These are phyloP conservation scores for Cardamine occulta DNA, from an alignment of 345 rosid genomes.

Conservation along the genomic window DNA sequence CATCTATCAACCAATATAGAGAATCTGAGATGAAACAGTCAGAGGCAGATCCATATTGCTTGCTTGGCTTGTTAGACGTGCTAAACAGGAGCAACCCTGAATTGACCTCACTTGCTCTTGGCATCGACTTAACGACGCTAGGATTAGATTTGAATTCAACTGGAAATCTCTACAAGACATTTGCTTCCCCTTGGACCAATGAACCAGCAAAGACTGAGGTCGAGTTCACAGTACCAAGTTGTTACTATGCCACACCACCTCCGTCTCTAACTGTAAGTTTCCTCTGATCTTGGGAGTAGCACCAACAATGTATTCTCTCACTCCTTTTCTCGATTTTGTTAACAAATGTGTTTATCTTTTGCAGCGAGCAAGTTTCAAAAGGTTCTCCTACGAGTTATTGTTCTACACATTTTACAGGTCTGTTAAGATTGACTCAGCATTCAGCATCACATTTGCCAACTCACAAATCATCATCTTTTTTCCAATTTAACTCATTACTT, in stretches of 20 bases:
- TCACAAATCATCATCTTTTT: constrained; percentile 10
- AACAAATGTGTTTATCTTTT: constrained; percentile 21
- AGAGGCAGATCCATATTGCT: constrained; percentile 75
- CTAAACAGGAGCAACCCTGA: constrained; percentile 82
- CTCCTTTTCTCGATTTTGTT: not conserved
- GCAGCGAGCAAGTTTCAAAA: constrained; percentile 87
- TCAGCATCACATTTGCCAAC: not conserved
- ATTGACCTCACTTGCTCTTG: constrained; percentile 80
- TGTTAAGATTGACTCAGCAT: constrained; percentile 2
- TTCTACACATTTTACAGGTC: constrained; percentile 95
- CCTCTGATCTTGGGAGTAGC: constrained; percentile 4
- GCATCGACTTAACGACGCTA: constrained; percentile 91
- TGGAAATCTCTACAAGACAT: constrained; percentile 94
- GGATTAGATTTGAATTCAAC: constrained; percentile 91
- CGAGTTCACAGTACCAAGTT: constrained; percentile 86
- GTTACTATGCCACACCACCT: constrained; percentile 91
- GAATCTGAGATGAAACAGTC: constrained; percentile 86
- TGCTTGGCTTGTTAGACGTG: constrained; percentile 80
- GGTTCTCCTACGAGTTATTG: constrained; percentile 72
- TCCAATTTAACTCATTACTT: constrained; percentile 1
- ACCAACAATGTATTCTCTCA: constrained; percentile 9
- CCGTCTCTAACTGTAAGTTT: constrained; percentile 72
- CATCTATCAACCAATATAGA: constrained; percentile 85
- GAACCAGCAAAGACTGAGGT: constrained; percentile 95
- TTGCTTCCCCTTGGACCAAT: constrained; percentile 98